Evolutionary conservation across 1,284 basidiomycete genomes (phyloP), one percentile per base, ranked within the genome.

Genomic region (Ustilago vetiveriae): DNA sequence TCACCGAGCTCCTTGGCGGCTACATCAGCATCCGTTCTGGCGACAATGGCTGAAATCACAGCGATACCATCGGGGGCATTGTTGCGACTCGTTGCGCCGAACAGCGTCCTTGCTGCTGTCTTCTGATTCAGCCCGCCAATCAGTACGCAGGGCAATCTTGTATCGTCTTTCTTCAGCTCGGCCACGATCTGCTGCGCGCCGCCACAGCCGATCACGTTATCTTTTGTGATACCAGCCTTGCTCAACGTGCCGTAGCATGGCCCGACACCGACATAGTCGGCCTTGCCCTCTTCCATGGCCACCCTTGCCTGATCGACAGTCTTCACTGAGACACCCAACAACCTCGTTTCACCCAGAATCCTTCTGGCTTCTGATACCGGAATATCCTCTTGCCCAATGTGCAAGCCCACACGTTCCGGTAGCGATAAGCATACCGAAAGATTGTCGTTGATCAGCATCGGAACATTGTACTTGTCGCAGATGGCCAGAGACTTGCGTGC

Each of bases 341-440:
- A 86, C 0, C 89, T 85, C 17, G 86, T 86, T 0, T 85, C 78
- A 0, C 92, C 92, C 0, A 97, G 85, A 21, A 76, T 53, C 11
- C 51, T 27, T 14, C 79, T 88, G 0, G 91, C 93, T 24, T 88
- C 78, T 3, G 84, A 70, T 1, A 92, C 85, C 2, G 91, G 88
- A 86, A 94, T 91, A 81, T 98, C 94, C 0, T 88, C 88, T 83
- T 98, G 94, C 4, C 94, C 94, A 45, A 98, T 85, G 78, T 98
- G 94, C 10, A 97, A 88, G 6, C 92, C 94, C 44, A 88, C 88
- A 2, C 89, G 89, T 9, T 81, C 82, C 45, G 79, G 72, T 1
- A 81, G 71, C 6, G 68, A 64, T 4, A 74, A 60, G 14, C 72
- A 75, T 2, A 81, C 74, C 30, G 67, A 54, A 13, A 81, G 50